Conservation (phyloP, 495 filamentous ascomycete genomes). For the Cenococcum geophilum region DNA sequence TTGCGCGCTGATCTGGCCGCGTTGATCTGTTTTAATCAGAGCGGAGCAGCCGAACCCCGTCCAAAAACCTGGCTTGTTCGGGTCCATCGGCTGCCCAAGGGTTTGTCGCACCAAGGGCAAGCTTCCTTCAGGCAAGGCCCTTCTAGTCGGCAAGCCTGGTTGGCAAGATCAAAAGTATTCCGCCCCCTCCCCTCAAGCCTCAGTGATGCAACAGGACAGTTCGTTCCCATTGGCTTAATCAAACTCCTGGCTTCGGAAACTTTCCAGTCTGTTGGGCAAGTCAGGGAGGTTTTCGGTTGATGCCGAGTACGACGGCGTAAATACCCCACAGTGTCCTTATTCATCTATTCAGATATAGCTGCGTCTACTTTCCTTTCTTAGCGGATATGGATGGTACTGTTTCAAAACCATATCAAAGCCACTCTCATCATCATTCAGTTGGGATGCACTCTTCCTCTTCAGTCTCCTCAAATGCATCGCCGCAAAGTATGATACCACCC, state of each 20-base stretch:
- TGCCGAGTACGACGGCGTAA: conserved; percentile 24
- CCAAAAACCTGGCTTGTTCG: conserved; percentile 7
- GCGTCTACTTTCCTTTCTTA: conserved; percentile 1
- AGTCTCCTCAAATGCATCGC: conserved; percentile 19
- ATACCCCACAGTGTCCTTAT: conserved; percentile 25
- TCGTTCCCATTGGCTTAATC: conserved; percentile 13
- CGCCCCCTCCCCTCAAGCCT: conserved; percentile 14
- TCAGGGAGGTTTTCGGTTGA: conserved; percentile 25
- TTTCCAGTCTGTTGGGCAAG: conserved; percentile 29
- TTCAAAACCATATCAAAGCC: conserved; percentile 20
- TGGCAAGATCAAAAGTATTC: conserved; percentile 6
- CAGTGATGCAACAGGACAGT: conserved; percentile 15
- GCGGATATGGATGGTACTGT: conserved; percentile 17
- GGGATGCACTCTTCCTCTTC: conserved; percentile 14
- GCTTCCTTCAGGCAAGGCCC: conserved; percentile 17
- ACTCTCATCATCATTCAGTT: conserved; percentile 8
- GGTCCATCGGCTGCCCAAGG: conserved; percentile 8
- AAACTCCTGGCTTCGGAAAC: conserved; percentile 12
- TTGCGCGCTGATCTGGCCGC: conserved; percentile 21
- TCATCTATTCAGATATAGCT: conserved; percentile 16
- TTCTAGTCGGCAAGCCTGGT: neutral
- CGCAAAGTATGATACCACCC: conserved; percentile 21
- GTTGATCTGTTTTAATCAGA: conserved; percentile 11
- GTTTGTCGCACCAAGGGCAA: conserved; percentile 8
- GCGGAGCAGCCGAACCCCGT: conserved; percentile 8